These are phyloP conservation scores for Nicotiana undulata DNA, from an alignment of 257 asterid species.

Conservation along the genomic window DNA sequence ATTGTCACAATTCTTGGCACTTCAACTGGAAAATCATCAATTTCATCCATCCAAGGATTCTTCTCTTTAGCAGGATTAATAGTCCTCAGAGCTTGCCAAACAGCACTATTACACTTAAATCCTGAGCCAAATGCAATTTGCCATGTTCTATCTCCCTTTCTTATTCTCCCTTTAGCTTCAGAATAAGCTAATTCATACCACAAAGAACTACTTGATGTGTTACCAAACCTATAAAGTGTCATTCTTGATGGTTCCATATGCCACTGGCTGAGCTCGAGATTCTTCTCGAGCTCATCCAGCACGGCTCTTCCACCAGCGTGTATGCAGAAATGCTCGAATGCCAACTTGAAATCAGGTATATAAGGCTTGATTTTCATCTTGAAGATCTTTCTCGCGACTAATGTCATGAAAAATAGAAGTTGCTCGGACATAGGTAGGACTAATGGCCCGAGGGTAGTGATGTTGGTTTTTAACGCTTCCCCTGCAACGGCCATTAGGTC, in stretches of 20 bases:
- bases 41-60: constrained; percentile 38
- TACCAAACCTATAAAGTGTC: constrained; percentile 41
- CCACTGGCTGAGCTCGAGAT: constrained; percentile 27
- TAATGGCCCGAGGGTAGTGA: constrained; percentile 41
- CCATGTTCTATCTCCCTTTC: constrained; percentile 40
- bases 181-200: constrained; percentile 42
- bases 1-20: constrained; percentile 13
- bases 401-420: constrained; percentile 27
- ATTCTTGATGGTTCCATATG: constrained; percentile 49
- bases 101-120: constrained; percentile 39
- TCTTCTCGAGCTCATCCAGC: constrained; percentile 39
- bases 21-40: constrained; percentile 30
- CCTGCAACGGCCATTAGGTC: constrained; percentile 38
- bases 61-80: constrained; percentile 25
- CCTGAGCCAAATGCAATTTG: constrained; percentile 47
- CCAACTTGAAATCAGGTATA: constrained; percentile 38
- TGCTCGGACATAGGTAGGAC: constrained; percentile 45
- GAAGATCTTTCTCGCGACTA: constrained; percentile 24
- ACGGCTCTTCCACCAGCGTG: constrained; percentile 43
- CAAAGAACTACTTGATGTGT: constrained; percentile 46
- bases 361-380: constrained; percentile 38
- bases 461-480: constrained; percentile 35
- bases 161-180: constrained; percentile 42
- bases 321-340: constrained; percentile 40
- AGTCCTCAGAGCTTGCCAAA: constrained; percentile 35